Evolutionary conservation across 345 rosid species (phyloP), one percentile per base, ranked within the genome.

Genomic region (Boechera retrofracta): DNA sequence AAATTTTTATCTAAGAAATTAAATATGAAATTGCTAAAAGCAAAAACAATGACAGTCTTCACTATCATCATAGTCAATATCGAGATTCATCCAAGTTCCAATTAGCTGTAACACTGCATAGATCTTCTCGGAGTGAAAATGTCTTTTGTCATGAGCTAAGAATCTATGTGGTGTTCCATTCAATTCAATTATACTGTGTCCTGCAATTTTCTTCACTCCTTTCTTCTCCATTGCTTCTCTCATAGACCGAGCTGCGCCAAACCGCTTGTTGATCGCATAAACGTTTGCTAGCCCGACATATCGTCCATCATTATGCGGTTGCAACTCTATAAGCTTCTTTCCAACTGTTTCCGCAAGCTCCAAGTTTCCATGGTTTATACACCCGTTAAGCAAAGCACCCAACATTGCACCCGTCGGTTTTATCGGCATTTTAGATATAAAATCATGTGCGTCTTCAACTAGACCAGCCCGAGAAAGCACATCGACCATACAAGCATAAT

Each of bases 401-500:
- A 89, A 79, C 90, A 88, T 88, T 1, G 98, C 83, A 29, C 89
- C 89, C 0, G 91, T 87, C 3, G 91, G 93, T 57, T 83, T 83
- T 13, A 84, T 39, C 0, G 93, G 95, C 85, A 89, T 87, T 72
- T 79, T 55, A 29, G 79, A 62, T 39, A 88, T 28, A 64, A 91
- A 87, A 28, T 55, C 69, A 59, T 86, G 89, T 1, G 97, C 96
- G 76, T 89, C 94, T 24, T 58, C 79, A 24, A 90, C 82, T 42
- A 80, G 80, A 51, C 95, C 97, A 5, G 97, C 89, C 1, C 95
- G 88, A 15, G 95, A 89, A 70, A 94, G 75, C 61, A 80, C 91
- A 73, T 94, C 94, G 7, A 90, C 90, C 89, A 94, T 82, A 83
- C 95, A 92, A 57, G 98, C 95, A 69, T 84, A 94, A 71, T 94